A percentile compares a stretch with the other conserved stretches of the same genome.
Conservation (phyloP, 1,284 basidiomycete genomes). For the Austroboletus niveus region DNA sequence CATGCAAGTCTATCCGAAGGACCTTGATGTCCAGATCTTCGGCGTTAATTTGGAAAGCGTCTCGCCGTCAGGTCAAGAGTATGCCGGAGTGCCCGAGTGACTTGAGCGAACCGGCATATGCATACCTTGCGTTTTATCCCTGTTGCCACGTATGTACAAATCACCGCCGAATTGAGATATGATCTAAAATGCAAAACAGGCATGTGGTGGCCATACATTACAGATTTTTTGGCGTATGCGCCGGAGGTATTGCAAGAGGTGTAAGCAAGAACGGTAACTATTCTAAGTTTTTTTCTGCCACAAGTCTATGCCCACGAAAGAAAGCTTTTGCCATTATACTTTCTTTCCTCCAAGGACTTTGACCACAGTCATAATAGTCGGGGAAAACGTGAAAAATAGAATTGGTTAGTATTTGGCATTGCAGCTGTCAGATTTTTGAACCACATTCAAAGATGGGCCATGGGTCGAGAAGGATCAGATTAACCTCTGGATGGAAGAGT, state of each 20-base stretch:
- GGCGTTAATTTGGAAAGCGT: constrained; percentile 14
- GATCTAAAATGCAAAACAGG: neutral
- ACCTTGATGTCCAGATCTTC: constrained; percentile 15
- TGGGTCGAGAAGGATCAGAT: neutral
- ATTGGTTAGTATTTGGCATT: neutral
- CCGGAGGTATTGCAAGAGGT: constrained; percentile 10
- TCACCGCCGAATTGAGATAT: neutral
- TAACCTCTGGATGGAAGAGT: neutral
- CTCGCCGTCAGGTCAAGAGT: neutral
- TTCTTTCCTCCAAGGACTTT: neutral
- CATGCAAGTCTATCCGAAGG: constrained; percentile 14
- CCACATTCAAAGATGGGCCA: neutral
- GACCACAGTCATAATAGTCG: neutral
- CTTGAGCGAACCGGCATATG: constrained; percentile 31
- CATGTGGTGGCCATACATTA: neutral
- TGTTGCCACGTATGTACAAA: constrained; percentile 8
- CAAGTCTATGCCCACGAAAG: neutral
- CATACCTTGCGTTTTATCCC: constrained; percentile 18
- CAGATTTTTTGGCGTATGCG: constrained; percentile 7
- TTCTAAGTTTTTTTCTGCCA: too few species aligned
- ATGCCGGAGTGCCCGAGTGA: constrained; percentile 25
- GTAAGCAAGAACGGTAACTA: constrained; percentile 4
- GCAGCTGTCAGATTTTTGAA: neutral
- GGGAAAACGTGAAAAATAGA: neutral
- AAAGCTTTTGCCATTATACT: neutral